Percentiles rank a stretch among this genome's conserved stretches.
Conservation (phyloP, 129 eudicot genomes). For the sunflower (Helianthus annuus) region HanXRQr2.0-SUNRISE NC_035444.2:31471269-31471768, state of each 20-base stretch:
- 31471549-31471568: constrained; percentile 45
- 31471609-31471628: constrained; percentile 83
- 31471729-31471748: constrained; percentile 20
- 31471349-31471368: constrained; percentile 85
- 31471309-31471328: constrained; percentile 88
- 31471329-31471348: constrained; percentile 60
- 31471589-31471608: constrained; percentile 74
- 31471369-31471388: constrained; percentile 78
- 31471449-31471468: neutral
- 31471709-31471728: constrained; percentile 52
- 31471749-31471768: constrained; percentile 34
- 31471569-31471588: constrained; percentile 92
- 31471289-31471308: constrained; percentile 78
- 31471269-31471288: constrained; percentile 88
- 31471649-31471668: constrained; percentile 62
- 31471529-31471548: too few relatives aligned
- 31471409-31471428: constrained; percentile 43
- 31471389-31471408: constrained; percentile 94
- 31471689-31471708: constrained; percentile 74
- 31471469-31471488: too few relatives aligned
- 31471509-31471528: too few relatives aligned
- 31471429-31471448: too few relatives aligned
- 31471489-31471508: too few relatives aligned
- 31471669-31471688: constrained; percentile 68
- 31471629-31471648: constrained; percentile 93